Evolutionary conservation across 202 grass and related monocot species (phyloP), one percentile per base, ranked within the genome.

Genomic region (Tripidium arundinaceum): DNA sequence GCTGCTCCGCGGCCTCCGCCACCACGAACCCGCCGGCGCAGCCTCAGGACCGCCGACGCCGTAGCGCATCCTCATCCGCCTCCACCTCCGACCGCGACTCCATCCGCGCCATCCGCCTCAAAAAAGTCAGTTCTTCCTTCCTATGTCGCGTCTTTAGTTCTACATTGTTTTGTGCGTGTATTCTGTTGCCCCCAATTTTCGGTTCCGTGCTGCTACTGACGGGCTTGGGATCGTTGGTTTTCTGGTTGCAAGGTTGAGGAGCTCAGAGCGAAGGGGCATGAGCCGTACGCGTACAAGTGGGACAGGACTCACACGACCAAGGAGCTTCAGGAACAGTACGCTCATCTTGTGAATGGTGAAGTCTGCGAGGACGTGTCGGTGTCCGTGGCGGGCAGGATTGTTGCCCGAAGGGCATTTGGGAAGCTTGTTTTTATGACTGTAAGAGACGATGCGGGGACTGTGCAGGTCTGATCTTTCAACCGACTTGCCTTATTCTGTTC

Each of bases 211-310:
- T 29, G 39, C 65, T 22, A 38, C 52, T 64, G 43, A 85, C 65
- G 26, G 43, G 18, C 37, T 52, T 37, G 18, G 16, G 41, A 22
- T 61, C 34, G 72, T 40, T 59, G 34, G 49, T 68, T 26, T 13
- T 59, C 50, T 72, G 66, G 22, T 57, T 79, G 12, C 79, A 78
- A 99, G 97, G 97, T 99, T 71, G 89, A 99, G 68, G 92, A 96
- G 83, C 83, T 99, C 28, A 99, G 97, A 81, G 82, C 70, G 42
- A 99, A 84, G 72, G 97, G 90, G 41, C 80, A 85, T 60, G 97
- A 99, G 40, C 97, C 93, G 34, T 99, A 96, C 79, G 97, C 93
- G 16, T 99, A 96, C 80, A 96, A 85, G 19, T 99, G 97, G 97
- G 81, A 83, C 50, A 93, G 89, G 83, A 99, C 84, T 81, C 97